These are phyloP conservation scores for Penicillium mononematosum DNA, from an alignment of 495 filamentous ascomycete species.

Conservation along the genomic window DNA sequence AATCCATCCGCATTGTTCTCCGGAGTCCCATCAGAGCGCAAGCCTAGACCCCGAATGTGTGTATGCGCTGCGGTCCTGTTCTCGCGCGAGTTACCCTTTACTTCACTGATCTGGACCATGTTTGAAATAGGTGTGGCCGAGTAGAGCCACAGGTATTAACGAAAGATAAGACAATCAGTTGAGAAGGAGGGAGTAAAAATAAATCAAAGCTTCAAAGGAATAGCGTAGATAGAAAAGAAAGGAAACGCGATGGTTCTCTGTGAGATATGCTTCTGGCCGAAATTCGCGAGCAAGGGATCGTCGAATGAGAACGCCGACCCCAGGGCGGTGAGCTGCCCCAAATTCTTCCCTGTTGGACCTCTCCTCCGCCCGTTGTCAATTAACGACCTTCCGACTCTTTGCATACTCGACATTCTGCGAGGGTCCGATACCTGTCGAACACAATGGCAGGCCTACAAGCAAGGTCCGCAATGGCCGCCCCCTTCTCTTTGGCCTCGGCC, in stretches of 20 bases:
- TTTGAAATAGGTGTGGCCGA: conserved; percentile 31
- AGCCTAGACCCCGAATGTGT: conserved; percentile 91
- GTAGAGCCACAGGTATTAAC: conserved; percentile 20
- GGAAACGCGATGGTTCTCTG: conserved; percentile 17
- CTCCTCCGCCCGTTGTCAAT: conserved; percentile 5
- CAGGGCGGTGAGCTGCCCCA: conserved; percentile 45
- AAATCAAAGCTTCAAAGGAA: conserved; percentile 13
- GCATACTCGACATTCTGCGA: conserved; percentile 7
- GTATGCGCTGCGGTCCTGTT: conserved; percentile 95
- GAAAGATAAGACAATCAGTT: conserved; percentile 6
- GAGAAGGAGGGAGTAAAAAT: background rate
- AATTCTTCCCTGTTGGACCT: conserved; percentile 34
- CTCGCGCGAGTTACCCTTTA: conserved; percentile 92
- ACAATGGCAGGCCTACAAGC: conserved; percentile 37
- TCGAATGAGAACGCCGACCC: conserved; percentile 31
- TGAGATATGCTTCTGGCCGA: conserved; percentile 33
- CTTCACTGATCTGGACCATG: conserved; percentile 96
- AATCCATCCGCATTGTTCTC: conserved; percentile 77
- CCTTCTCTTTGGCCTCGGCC: conserved; percentile 40
- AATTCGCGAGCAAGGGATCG: conserved; percentile 41
- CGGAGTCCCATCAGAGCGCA: conserved; percentile 78
- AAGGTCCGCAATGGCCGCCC: conserved; percentile 34
- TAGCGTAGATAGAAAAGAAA: conserved; percentile 16
- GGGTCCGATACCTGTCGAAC: conserved; percentile 5
- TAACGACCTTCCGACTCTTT: conserved; percentile 4